Evolutionary conservation across 352 stramenopile genomes (phyloP).

Genomic region (Pythium rhizo-oryzae): DNA sequence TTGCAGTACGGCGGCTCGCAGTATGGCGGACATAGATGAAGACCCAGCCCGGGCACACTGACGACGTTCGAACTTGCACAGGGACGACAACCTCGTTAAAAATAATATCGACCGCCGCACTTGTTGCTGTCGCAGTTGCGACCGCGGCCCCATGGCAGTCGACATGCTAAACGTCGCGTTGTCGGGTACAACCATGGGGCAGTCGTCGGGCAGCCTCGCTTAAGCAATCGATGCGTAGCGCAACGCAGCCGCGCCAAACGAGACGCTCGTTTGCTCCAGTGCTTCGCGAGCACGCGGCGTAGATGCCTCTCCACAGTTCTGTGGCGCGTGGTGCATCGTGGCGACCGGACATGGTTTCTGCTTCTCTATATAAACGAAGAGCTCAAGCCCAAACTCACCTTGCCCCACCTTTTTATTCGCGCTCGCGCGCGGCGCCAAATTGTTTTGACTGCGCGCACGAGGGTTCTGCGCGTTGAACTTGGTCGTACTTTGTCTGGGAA

Average conservation of each 20-base stretch:
- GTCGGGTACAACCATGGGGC: constrained; percentile 1
- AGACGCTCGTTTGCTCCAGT: constrained; percentile 1
- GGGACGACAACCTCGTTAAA: constrained; percentile 6
- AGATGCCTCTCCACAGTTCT: neutral
- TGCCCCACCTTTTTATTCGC: constrained; percentile 2
- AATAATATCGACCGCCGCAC: neutral
- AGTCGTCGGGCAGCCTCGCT: constrained; percentile 6
- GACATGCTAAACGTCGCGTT: constrained; percentile 5
- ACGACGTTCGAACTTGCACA: constrained; percentile 7
- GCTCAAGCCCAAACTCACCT: constrained; percentile 1
- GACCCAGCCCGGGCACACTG: constrained; percentile 1
- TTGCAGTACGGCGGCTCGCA: constrained; percentile 1
- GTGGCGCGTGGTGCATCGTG: neutral
- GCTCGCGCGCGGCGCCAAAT: neutral
- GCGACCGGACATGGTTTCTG: constrained; percentile 2
- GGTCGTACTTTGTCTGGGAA: too few relatives aligned
- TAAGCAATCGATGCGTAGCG: constrained; percentile 8
- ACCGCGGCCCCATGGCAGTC: neutral
- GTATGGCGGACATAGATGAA: neutral
- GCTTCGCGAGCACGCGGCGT: neutral
- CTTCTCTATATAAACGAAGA: constrained; percentile 5
- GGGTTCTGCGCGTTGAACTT: constrained; percentile 3
- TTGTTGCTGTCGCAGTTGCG: neutral
- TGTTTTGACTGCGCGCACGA: neutral
- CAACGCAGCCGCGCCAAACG: neutral